These are phyloP conservation scores for Malus domestica DNA, from an alignment of 306 rosid genomes.

Conservation along the genomic window DNA sequence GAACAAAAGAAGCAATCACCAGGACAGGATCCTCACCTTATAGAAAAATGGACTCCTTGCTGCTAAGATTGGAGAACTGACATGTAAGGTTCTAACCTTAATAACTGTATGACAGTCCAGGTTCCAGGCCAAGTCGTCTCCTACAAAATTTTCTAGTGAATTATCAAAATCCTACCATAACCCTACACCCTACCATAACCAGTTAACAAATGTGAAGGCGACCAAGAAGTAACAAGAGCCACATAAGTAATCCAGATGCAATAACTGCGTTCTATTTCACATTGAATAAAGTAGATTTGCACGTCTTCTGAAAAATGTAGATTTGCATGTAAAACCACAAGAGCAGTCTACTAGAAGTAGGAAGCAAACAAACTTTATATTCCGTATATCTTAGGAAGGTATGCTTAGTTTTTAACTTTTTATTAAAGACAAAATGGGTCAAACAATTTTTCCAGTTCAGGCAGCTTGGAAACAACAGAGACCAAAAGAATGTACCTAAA, in stretches of 20 bases:
- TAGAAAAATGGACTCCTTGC: constrained; percentile 48
- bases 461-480: not conserved
- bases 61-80: constrained; percentile 50
- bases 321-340: not conserved
- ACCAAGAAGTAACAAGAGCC: not conserved
- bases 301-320: not conserved
- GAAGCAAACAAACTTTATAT: not conserved
- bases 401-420: not conserved
- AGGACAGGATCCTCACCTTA: constrained; percentile 21
- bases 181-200: not conserved
- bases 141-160: constrained; percentile 13
- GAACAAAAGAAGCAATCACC: constrained; percentile 2
- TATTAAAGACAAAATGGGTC: not conserved
- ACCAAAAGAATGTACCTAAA: not conserved
- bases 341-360: not conserved
- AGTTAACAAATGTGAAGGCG: not conserved
- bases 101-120: constrained; percentile 11
- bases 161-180: not conserved
- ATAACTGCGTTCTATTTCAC: not conserved
- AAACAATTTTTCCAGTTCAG: not conserved
- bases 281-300: not conserved
- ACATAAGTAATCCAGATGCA: not conserved
- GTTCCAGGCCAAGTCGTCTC: constrained; percentile 14
- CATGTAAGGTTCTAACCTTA: constrained; percentile 31
- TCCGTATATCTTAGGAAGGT: not conserved